Evolutionary conservation across 805 yeast species (phyloP), one percentile per base, ranked within the genome.

Genomic region (Yamadazyma philogaea): DNA sequence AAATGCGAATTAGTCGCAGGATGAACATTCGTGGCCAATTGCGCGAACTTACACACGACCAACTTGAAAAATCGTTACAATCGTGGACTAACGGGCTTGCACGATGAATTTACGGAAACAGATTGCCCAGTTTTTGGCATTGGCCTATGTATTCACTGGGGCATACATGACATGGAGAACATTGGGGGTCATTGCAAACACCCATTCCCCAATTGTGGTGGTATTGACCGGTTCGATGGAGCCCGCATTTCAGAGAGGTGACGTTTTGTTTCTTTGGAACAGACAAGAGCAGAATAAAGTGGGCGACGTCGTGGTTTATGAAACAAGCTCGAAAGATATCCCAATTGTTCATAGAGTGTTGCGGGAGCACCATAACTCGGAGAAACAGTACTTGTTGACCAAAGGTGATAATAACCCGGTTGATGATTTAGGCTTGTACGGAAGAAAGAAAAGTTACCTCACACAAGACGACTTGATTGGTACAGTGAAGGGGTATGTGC

Each of bases 171-270:
- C 87, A 46, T 93, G 97, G 96, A 88, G 87, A 58, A 78, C 86
- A 0, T 70, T 91, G 12, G 79, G 88, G 1, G 69, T 91, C 3
- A 70, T 81, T 1, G 75, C 96, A 8, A 81, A 87, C 64, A 81
- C 96, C 0, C 82, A 87, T 47, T 87, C 97, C 1, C 99, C 99
- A 16, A 80, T 93, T 18, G 99, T 93, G 16, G 99, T 93, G 21
- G 99, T 93, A 7, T 77, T 93, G 37, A 89, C 98, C 1, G 99
- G 99, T 5, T 91, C 98, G 2, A 93, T 93, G 99, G 99, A 93
- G 62, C 99, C 99, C 2, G 99, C 99, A 1, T 93, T 93, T 75
- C 97, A 93, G 66, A 79, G 99, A 66, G 99, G 99, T 39, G 99
- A 93, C 60, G 83, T 93, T 14, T 68, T 93, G 47, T 82, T 93